Conservation (phyloP, 176 grass and related monocot genomes). For the Rhipidocladum racemiflorum region DNA sequence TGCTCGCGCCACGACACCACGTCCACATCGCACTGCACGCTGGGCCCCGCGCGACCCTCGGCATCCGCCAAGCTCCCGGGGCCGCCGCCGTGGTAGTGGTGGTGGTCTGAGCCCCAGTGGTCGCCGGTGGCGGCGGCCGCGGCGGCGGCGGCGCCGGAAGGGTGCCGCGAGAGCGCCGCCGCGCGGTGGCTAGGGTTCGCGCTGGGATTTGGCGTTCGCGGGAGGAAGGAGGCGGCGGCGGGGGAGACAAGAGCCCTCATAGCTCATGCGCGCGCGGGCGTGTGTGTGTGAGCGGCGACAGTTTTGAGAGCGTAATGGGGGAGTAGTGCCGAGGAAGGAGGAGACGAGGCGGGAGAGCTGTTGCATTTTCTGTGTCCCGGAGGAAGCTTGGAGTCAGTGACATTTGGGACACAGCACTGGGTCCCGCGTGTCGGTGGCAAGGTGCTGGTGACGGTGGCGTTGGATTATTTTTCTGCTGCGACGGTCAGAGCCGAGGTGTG, state of each 20-base stretch:
- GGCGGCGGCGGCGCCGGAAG: neutral
- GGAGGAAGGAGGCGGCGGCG: constrained; percentile 13
- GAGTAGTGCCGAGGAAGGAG: neutral
- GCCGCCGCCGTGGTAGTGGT: neutral
- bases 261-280: neutral
- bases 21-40: constrained; percentile 77
- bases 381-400: neutral
- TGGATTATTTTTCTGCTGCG: constrained; percentile 25
- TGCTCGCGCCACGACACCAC: constrained; percentile 95
- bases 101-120: constrained; percentile 41
- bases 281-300: neutral
- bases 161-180: constrained; percentile 23
- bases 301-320: neutral
- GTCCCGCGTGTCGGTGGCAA: constrained; percentile 14
- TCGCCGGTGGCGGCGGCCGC: constrained; percentile 37
- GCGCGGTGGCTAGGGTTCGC: neutral
- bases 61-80: neutral
- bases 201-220: neutral
- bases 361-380: neutral
- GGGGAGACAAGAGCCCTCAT: constrained; percentile 40
- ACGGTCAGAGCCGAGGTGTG: neutral
- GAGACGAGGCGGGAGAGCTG: neutral
- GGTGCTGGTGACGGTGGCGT: neutral
- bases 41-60: neutral
- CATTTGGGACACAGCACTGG: neutral